These are phyloP conservation scores for Endogone sp. DNA, from an alignment of 192 early-diverging fungal species.

Conservation along the genomic window DNA sequence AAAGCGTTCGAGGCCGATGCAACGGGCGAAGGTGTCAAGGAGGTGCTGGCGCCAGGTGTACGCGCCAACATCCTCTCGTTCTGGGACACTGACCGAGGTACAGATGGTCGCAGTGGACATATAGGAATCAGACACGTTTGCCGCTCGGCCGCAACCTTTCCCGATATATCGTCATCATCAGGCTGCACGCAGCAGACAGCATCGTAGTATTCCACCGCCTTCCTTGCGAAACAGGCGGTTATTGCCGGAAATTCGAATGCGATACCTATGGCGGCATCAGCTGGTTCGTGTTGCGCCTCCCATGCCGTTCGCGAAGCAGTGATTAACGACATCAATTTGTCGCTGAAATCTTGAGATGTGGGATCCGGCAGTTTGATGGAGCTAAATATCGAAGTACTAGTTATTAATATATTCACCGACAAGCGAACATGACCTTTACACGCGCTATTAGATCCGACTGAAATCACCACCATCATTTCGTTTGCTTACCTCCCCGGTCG, in stretches of 20 bases:
- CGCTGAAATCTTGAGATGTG: neutral
- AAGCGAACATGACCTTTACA: no score
- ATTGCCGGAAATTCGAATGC: neutral
- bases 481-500: neutral
- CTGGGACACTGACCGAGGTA: neutral
- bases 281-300: neutral
- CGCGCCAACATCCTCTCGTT: neutral
- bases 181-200: neutral
- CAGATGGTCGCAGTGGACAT: neutral
- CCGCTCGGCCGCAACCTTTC: neutral
- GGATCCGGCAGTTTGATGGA: neutral
- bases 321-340: neutral
- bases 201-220: neutral
- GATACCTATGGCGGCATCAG: neutral
- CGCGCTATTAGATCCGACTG: no score
- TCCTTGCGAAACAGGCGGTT: neutral
- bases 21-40: neutral
- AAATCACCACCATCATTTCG: no score
- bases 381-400: neutral
- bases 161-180: neutral
- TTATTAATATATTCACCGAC: no score
- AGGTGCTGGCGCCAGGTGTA: neutral
- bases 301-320: neutral
- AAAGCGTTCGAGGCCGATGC: neutral
- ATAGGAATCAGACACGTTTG: constrained; percentile 12